Base-by-base conservation (phyloP, 305 asterid genomes). In the Rubia balearica region DNA sequence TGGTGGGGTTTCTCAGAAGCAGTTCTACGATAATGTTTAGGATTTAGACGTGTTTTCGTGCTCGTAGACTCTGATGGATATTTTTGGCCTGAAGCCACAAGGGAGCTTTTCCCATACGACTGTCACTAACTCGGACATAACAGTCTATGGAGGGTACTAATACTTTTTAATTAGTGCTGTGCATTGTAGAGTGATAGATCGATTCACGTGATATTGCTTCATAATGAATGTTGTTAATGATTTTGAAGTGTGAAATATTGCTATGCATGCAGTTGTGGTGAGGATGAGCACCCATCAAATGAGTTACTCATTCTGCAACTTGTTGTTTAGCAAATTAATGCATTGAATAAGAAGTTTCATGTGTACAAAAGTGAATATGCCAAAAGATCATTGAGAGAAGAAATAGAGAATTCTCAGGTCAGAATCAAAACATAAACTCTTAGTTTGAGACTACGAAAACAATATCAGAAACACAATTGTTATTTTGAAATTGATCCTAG, bases 61-160 rank as follows among this genome's bases (percentile, higher is more conserved):
- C 38, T 83, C 91, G 0, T 94, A 97, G 99, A 71, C 72, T 77
- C 88, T 79, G 73, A 94, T 89, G 5, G 91, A 93, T 42, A 42
- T 75, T 4, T 46, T 61, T 74, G 87, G 85, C 16, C 89, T 66
- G 70, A 83, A 75, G 62, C 89, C 94, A 45, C 96, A 84, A 80
- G 97, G 96, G 14, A 81, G 97, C 16, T 94, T 94, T 83, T 91
- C 98, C 56, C 98, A 94, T 60, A 83, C 97, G 0, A 96, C 97
- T 74, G 82, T 85, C 67, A 83, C 88, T 4, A 78, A 81, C 69
- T 68, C 73, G 8, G 89, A 91, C 73, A 85, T 94, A 41, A 89
- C 85, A 70, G 71, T 94, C 67, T 91, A 88, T 71, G 99, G 99
- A 81, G 99, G 99, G 97, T 91, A 57, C 62, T 57, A 19, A 8